Evolutionary conservation across 176 grass and related monocot genomes (phyloP), one percentile per base, ranked within the genome.

Genomic region (Oryza glumipatula): DNA sequence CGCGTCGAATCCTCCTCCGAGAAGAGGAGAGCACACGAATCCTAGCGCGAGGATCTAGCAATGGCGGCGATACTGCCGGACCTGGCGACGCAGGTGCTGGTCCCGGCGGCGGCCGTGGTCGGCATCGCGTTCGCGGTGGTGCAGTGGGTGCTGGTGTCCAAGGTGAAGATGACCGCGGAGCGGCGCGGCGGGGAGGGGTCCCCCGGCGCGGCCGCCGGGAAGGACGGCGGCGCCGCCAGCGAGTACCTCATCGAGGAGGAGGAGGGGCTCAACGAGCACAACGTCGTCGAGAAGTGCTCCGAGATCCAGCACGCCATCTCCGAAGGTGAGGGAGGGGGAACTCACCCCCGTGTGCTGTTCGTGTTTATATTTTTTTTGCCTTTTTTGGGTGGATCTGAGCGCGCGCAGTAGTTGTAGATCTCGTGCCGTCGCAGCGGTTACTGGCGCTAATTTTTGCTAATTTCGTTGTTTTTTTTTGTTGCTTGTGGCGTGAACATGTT

Each of bases 251-350:
- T 97, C 68, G 94, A 97, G 84, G 94, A 92, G 89, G 94, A 97
- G 85, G 94, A 97, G 64, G 94, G 94, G 7, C 89, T 94, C 79
- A 97, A 94, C 86, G 92, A 97, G 49, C 89, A 92, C 84, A 92
- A 94, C 86, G 88, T 94, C 79, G 94, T 97, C 44, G 83, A 80
- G 52, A 97, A 97, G 90, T 97, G 94, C 80, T 90, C 89, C 35
- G 94, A 97, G 73, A 94, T 97, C 92, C 94, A 97, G 85, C 84
- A 4, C 64, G 94, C 94, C 76, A 97, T 94, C 82, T 97, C 92
- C 80, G 94, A 97, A 79, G 92, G 93, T 86, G 94, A 97, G 89
- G 6, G 80, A 48, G 30, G 30, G 28, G 30, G 30, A 32, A 7
- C 70, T 84, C 30, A 32, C 33, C 36, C 5, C 36, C 30, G 73